phyloP scores from a whole-genome alignment of 1,139 yeast species.

The Scheffersomyces lignicola region DNA sequence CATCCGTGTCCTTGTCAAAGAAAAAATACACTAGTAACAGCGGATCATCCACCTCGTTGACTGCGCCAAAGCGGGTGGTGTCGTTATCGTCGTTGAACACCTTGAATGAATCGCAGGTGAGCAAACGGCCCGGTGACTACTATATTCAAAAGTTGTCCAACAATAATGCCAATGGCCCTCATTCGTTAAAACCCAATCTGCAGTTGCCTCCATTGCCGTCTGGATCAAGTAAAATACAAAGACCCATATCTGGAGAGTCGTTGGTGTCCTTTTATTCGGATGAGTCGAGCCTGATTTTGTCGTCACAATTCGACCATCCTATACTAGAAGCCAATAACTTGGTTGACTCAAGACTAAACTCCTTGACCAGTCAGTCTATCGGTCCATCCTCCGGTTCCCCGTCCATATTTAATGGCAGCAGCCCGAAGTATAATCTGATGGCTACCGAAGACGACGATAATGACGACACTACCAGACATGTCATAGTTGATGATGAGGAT shows the following conservation, averaged over 20 bases:
- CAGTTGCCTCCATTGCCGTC: slow-evolving; percentile 8
- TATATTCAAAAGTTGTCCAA: slow-evolving; percentile 32
- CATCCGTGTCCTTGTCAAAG: neutral
- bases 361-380: slow-evolving; percentile 27
- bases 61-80: slow-evolving; percentile 27
- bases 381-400: slow-evolving; percentile 4
- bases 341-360: slow-evolving; percentile 39
- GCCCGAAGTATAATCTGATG: slow-evolving; percentile 3
- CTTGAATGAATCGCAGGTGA: slow-evolving; percentile 16
- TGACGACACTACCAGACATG: neutral
- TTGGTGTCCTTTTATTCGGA: slow-evolving; percentile 39
- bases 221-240: slow-evolving; percentile 12
- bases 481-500: neutral
- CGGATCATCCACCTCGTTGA: slow-evolving; percentile 8
- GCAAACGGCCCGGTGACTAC: slow-evolving; percentile 47
- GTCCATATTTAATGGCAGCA: slow-evolving; percentile 2
- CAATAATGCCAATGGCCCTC: slow-evolving; percentile 12
- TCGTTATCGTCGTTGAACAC: slow-evolving; percentile 26
- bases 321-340: slow-evolving; percentile 5
- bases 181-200: slow-evolving; percentile 3
- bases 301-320: slow-evolving; percentile 34
- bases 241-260: slow-evolving; percentile 41
- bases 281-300: slow-evolving; percentile 35
- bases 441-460: neutral
- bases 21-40: neutral